phyloP scores from a whole-genome alignment of 2,329 filamentous ascomycete species.

The Ophiosphaerella korrae region DNA sequence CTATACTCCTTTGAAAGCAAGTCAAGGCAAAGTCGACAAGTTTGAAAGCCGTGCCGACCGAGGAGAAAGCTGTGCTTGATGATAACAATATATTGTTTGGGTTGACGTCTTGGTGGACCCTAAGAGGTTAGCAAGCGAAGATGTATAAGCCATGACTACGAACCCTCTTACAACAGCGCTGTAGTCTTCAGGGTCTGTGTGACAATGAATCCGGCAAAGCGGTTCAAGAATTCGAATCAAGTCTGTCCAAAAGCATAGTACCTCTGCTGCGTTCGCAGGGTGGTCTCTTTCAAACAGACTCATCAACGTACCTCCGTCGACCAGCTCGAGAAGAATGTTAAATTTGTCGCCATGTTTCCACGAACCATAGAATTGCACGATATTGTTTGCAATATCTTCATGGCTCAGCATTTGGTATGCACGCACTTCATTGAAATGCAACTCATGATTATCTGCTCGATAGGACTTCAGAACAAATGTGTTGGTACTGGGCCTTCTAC shows the following conservation, averaged over 20 bases:
- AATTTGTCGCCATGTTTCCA: slow-evolving; percentile 22
- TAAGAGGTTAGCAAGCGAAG: slow-evolving; percentile 11
- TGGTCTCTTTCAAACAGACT: slow-evolving; percentile 33
- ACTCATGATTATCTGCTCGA: not conserved
- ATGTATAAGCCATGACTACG: not conserved
- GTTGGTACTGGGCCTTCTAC: not conserved
- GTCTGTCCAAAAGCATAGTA: slow-evolving; percentile 39
- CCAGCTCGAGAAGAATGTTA: slow-evolving; percentile 47
- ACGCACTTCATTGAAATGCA: slow-evolving; percentile 17
- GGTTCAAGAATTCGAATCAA: slow-evolving; percentile 36
- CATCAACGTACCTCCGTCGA: slow-evolving; percentile 38
- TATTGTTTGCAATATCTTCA: slow-evolving; percentile 3
- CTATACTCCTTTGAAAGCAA: slow-evolving; percentile 19
- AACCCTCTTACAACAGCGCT: too few relatives aligned
- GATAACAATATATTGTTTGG: slow-evolving; percentile 50
- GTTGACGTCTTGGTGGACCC: slow-evolving; percentile 53
- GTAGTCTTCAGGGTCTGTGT: slow-evolving; percentile 1
- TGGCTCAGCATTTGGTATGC: slow-evolving; percentile 11
- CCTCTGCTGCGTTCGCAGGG: slow-evolving; percentile 27
- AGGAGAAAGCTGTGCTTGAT: not conserved
- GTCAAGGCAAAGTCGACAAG: slow-evolving; percentile 48
- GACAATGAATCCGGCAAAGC: slow-evolving; percentile 32
- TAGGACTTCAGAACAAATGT: slow-evolving; percentile 25
- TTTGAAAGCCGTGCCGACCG: slow-evolving; percentile 36
- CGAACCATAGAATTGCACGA: slow-evolving; percentile 21